Evolutionary conservation across 768 basidiomycete species (phyloP), one percentile per base, ranked within the genome.

Genomic region (Amyloporia xantha): DNA sequence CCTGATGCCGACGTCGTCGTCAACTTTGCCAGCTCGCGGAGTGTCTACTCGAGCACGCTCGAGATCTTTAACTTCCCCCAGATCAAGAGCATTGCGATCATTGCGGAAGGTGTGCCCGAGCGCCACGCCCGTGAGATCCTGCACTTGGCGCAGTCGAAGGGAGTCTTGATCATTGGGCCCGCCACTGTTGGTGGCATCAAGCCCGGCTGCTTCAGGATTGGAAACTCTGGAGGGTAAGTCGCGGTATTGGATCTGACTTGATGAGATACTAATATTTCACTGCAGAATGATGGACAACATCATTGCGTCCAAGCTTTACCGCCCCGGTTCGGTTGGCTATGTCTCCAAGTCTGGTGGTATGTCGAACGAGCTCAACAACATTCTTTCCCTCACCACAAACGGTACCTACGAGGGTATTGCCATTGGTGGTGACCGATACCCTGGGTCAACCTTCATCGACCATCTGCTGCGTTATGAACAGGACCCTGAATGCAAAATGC

Each of bases 241-340:
- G 21, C 30, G 28, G 24, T 40, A 23, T 13, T n/a, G n/a, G n/a
- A n/a, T n/a, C n/a, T n/a, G n/a, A n/a, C n/a, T n/a, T n/a, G n/a
- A n/a, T n/a, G n/a, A n/a, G n/a, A n/a, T n/a, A n/a, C n/a, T n/a
- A n/a, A n/a, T n/a, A n/a, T n/a, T n/a, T n/a, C n/a, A n/a, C n/a
- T n/a, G n/a, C 52, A 86, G 91, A 63, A 98, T 98, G 95, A 96
- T 97, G 94, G 95, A 99, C 77, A 99, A 98, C 77, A 94, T 98
- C 73, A 96, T 97, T 64, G 75, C 94, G 5, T 95, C 92, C 54
- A 99, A 97, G 77, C 86, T 99, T 54, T 99, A 97, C 81, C 92
- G 94, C 62, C 75, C 93, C 23, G 95, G 95, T 49, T 92, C 93
- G 11, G 90, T 99, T 60, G 95, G 94, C 62, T 99, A 98, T 69